Conservation (phyloP, 2,329 filamentous ascomycete genomes). For the Trichoderma sp. region DNA sequence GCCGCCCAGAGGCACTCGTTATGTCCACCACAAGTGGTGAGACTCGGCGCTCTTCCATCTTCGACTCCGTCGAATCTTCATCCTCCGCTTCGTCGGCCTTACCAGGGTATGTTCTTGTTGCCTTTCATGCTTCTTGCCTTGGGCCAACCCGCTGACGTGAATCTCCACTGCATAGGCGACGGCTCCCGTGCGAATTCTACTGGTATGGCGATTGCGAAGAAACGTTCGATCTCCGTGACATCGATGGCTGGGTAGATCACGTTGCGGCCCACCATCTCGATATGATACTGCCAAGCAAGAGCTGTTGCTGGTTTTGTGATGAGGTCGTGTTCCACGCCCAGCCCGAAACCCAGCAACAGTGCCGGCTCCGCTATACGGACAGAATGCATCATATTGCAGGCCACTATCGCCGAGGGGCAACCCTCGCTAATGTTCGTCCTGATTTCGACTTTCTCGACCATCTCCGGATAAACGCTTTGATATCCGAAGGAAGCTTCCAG, state of each 20-base stretch:
- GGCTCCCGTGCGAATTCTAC: conserved; percentile 48
- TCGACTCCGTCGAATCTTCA: neutral
- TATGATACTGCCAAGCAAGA: conserved; percentile 16
- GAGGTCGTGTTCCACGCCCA: neutral
- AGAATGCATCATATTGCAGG: conserved; percentile 51
- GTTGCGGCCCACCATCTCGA: conserved; percentile 36
- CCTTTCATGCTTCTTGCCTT: neutral
- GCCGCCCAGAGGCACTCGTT: neutral
- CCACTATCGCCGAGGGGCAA: conserved; percentile 40
- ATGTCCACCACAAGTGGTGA: neutral
- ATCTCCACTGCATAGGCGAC: neutral
- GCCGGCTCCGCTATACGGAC: conserved; percentile 30
- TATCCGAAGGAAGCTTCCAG: conserved; percentile 30
- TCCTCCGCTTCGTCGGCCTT: neutral
- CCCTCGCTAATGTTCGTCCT: conserved; percentile 31
- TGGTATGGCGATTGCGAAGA: conserved; percentile 36
- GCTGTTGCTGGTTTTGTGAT: conserved; percentile 53
- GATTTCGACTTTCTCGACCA: conserved; percentile 45
- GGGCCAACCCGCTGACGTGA: neutral
- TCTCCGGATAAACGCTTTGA: conserved; percentile 29
- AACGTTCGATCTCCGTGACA: conserved; percentile 39
- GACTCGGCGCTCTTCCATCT: neutral
- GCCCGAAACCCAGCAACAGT: neutral
- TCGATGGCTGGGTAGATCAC: conserved; percentile 48
- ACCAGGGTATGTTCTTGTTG: neutral